These are phyloP conservation scores for Hypoxylon perforatum DNA, from an alignment of 495 filamentous ascomycete genomes.

Conservation along the genomic window DNA sequence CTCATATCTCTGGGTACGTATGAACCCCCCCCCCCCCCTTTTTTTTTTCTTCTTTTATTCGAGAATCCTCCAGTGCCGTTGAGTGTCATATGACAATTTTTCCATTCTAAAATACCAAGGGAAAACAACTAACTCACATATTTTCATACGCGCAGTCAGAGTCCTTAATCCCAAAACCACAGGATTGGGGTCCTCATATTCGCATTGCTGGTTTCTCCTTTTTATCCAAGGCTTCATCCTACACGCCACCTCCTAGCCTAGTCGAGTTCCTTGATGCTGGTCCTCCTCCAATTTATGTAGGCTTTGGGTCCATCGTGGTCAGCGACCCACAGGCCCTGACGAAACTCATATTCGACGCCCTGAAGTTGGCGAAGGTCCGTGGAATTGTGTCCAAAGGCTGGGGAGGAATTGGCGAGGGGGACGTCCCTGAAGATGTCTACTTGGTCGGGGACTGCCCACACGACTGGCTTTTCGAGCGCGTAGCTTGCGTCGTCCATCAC, in stretches of 20 bases:
- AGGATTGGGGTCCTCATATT: constrained; percentile 70
- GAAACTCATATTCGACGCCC: constrained; percentile 64
- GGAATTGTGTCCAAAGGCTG: constrained; percentile 73
- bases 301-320: constrained; percentile 75
- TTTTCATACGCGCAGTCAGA: constrained; percentile 76
- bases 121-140: too few species aligned
- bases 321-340: constrained; percentile 68
- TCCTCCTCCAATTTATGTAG: constrained; percentile 71
- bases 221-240: constrained; percentile 56
- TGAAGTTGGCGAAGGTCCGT: constrained; percentile 60
- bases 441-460: constrained; percentile 66
- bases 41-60: too few species aligned
- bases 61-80: too few species aligned
- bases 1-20: too few species aligned
- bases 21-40: too few species aligned
- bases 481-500: constrained; percentile 71
- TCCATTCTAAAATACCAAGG: too few species aligned
- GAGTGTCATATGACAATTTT: too few species aligned
- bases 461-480: constrained; percentile 71
- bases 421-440: constrained; percentile 60
- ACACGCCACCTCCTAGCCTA: constrained; percentile 63
- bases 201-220: constrained; percentile 73
- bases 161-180: constrained; percentile 69
- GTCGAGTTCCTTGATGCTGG: constrained; percentile 64
- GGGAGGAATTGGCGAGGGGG: constrained; percentile 62